Conservation (phyloP, 345 rosid species). For the Aquilaria malaccensis region DNA sequence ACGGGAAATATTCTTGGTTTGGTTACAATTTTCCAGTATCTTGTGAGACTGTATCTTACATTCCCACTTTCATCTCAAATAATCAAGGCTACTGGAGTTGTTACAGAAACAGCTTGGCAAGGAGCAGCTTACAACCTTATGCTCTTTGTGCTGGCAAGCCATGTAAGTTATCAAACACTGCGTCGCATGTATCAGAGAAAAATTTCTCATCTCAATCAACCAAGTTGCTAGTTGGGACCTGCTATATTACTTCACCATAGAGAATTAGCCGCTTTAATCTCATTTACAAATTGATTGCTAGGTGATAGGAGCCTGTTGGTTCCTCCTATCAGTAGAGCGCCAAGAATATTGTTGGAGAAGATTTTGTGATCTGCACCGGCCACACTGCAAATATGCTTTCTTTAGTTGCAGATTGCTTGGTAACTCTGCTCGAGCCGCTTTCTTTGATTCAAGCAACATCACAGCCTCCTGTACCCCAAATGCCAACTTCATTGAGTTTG, state of each 20-base stretch:
- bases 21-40: conserved; percentile 37
- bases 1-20: conserved; percentile 26
- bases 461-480: conserved; percentile 25
- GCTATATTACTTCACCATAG: too few species aligned
- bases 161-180: conserved; percentile 24
- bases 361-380: conserved; percentile 18
- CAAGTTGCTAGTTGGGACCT: too few species aligned
- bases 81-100: conserved; percentile 31
- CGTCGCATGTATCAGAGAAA: too few species aligned
- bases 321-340: conserved; percentile 36
- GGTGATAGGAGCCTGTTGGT: conserved; percentile 47
- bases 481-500: conserved; percentile 19
- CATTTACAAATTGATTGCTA: not conserved
- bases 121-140: conserved; percentile 47
- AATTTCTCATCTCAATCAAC: too few species aligned
- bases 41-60: conserved; percentile 42
- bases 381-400: conserved; percentile 19
- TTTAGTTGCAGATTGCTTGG: conserved; percentile 25
- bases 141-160: conserved; percentile 49
- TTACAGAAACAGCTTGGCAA: conserved; percentile 45
- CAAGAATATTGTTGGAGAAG: conserved; percentile 43
- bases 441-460: conserved; percentile 29
- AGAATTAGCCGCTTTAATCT: too few species aligned
- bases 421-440: conserved; percentile 19
- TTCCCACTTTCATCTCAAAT: conserved; percentile 45